phyloP scores from a whole-genome alignment of 2,329 filamentous ascomycete species.

The Colletotrichum shisoi region DNA sequence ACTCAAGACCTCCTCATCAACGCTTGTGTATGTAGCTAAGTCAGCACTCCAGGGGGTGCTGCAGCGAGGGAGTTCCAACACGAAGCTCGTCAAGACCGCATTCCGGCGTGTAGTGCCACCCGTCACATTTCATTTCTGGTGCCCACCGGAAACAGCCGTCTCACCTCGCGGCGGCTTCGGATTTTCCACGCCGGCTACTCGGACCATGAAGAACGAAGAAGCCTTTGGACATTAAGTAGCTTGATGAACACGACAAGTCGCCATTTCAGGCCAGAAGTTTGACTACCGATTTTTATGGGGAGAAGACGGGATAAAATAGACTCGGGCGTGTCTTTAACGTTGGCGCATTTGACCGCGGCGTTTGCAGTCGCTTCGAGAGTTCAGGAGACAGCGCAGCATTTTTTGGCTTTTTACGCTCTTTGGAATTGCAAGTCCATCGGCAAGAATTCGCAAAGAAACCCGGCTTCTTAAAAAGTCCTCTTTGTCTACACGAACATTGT shows the following conservation, averaged over 20 bases:
- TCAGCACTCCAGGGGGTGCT: background rate
- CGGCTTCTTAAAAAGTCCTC: background rate
- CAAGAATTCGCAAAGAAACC: background rate
- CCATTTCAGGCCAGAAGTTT: background rate
- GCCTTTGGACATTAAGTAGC: too few relatives aligned
- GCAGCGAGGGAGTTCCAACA: too few relatives aligned
- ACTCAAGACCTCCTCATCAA: background rate
- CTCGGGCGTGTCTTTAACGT: too few relatives aligned
- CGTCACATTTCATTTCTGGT: too few relatives aligned
- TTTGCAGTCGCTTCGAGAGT: background rate
- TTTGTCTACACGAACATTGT: background rate
- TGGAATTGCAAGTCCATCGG: background rate
- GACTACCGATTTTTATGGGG: background rate
- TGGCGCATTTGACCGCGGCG: too few relatives aligned
- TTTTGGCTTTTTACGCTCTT: background rate
- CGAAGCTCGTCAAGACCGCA: too few relatives aligned
- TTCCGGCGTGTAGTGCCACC: too few relatives aligned
- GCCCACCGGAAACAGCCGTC: slow-evolving; percentile 2
- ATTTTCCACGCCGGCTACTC: background rate
- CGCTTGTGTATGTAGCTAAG: too few relatives aligned
- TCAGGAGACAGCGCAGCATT: background rate
- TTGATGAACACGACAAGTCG: background rate
- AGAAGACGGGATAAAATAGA: too few relatives aligned
- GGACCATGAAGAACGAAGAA: too few relatives aligned
- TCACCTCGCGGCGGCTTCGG: background rate